Base-by-base conservation (phyloP, 148 eudicot species). In the Nepenthes gracilis region DNA sequence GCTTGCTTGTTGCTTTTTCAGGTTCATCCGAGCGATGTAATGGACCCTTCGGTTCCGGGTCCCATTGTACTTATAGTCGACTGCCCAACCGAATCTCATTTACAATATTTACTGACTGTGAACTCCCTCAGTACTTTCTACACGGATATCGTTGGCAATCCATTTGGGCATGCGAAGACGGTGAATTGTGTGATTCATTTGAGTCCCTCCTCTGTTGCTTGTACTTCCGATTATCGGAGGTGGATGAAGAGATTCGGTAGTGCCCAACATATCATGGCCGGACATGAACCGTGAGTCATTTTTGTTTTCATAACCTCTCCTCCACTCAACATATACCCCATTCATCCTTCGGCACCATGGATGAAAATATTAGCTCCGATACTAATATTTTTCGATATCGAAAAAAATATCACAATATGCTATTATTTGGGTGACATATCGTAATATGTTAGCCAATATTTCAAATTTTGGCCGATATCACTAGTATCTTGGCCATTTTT, bases 1-100 rank as follows among this genome's bases (percentile, higher is more conserved):
- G 33, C 53, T 49, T 49, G 10, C 13, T 61, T 57, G 40, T 61
- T 68, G 40, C 32, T 65, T 64, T 75, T 58, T 38, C 71, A 92
- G 98, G 91, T 93, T 62, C 96, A 86, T 69, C 96, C 96, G 62
- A 66, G 77, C 36, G 96, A 93, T 57, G 91, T 93, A 47, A 61
- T 88, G 79, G 98, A 81, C 34, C 95, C 96, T 70, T 81, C 98
- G 53, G 57, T 88, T 76, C 95, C 96, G 6, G 96, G 96, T n/a
- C 96, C 98, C 57, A 75, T 82, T 32, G 85, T 88, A 54, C 67
- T 93, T 57, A 75, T 88, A 63, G 87, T 88, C 35, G 98, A 93
- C 72, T 93, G 98, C 80, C 98, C 98, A 56, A 84, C 98, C 53
- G 10, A 33, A 38, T 71, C 58, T 37, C 98, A 93, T 76, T 72